phyloP scores from a whole-genome alignment of 352 stramenopile species.

The Pilasporangium apinafurcum region DNA sequence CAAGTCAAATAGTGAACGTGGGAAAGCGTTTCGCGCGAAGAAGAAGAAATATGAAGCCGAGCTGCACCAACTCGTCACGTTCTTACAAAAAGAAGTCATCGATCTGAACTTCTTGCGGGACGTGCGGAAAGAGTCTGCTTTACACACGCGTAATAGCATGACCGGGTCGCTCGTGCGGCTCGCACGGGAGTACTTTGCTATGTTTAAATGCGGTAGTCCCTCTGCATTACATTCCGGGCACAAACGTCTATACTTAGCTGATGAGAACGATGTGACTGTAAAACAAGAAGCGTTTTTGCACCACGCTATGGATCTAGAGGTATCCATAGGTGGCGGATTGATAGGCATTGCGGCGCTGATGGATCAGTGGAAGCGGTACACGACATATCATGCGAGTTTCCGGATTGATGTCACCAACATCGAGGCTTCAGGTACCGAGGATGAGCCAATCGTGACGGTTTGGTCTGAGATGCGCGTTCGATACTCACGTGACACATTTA shows the following conservation, averaged over 20 bases:
- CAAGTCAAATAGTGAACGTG: constrained; percentile 68
- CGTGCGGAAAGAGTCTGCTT: constrained; percentile 29
- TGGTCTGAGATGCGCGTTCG: constrained; percentile 35
- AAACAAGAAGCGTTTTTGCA: constrained; percentile 28
- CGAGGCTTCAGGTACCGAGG: constrained; percentile 28
- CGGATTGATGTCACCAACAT: constrained; percentile 24
- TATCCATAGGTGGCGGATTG: constrained; percentile 18
- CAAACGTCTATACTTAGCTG: constrained; percentile 21
- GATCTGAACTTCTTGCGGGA: constrained; percentile 34
- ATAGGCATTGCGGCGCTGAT: constrained; percentile 18
- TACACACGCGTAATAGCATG: constrained; percentile 23
- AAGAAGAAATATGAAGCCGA: constrained; percentile 38
- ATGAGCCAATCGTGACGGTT: constrained; percentile 39
- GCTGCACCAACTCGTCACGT: constrained; percentile 23
- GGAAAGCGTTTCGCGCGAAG: constrained; percentile 48
- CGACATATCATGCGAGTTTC: constrained; percentile 24
- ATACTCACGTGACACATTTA: constrained; percentile 42
- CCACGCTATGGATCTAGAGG: constrained; percentile 26
- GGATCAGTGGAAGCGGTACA: constrained; percentile 41
- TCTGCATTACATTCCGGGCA: constrained; percentile 5
- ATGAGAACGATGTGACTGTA: constrained; percentile 6
- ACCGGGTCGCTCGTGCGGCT: constrained; percentile 34
- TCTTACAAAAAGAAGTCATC: constrained; percentile 34
- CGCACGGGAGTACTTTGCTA: constrained; percentile 32
- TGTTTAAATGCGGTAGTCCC: constrained; percentile 43